Evolutionary conservation across 164 flowering plant genomes (phyloP).

Genomic region (Platanus orientalis): DNA sequence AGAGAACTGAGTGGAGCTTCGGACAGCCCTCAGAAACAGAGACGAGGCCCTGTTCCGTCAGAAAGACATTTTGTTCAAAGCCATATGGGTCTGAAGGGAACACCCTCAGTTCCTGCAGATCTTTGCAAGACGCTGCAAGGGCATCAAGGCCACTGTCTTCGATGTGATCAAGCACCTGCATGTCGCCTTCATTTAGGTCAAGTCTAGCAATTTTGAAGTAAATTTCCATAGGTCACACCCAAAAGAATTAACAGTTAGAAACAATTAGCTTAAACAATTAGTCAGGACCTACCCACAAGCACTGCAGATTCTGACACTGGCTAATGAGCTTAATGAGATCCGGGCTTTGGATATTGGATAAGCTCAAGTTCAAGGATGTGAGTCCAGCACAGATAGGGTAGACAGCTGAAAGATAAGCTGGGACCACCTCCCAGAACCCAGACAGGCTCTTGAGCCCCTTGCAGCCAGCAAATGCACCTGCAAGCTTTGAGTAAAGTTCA

Average conservation of each 20-base stretch:
- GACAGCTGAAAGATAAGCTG: slow-evolving; percentile 55
- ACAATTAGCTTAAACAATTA: background rate
- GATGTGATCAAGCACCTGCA: slow-evolving; percentile 74
- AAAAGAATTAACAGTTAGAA: background rate
- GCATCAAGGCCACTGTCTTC: slow-evolving; percentile 74
- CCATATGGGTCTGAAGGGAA: slow-evolving; percentile 78
- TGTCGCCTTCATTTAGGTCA: slow-evolving; percentile 13
- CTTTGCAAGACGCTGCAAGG: slow-evolving; percentile 62
- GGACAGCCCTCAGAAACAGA: slow-evolving; percentile 75
- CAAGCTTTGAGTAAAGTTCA: slow-evolving; percentile 53
- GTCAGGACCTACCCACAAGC: slow-evolving; percentile 52
- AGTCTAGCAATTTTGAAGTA: background rate
- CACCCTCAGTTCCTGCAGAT: slow-evolving; percentile 65
- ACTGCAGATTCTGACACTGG: slow-evolving; percentile 64
- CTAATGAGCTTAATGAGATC: slow-evolving; percentile 62
- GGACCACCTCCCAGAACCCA: slow-evolving; percentile 87
- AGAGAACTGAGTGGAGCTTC: slow-evolving; percentile 76
- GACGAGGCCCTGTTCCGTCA: slow-evolving; percentile 80
- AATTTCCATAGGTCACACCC: too few relatives aligned
- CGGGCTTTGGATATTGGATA: slow-evolving; percentile 51
- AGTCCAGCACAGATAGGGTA: slow-evolving; percentile 57
- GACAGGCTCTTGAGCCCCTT: slow-evolving; percentile 70
- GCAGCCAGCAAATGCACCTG: slow-evolving; percentile 61
- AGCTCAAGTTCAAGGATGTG: slow-evolving; percentile 73
- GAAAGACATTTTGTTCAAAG: slow-evolving; percentile 40